Base-by-base conservation (phyloP, 148 eudicot genomes). In the Amaranthus palmeri region DNA sequence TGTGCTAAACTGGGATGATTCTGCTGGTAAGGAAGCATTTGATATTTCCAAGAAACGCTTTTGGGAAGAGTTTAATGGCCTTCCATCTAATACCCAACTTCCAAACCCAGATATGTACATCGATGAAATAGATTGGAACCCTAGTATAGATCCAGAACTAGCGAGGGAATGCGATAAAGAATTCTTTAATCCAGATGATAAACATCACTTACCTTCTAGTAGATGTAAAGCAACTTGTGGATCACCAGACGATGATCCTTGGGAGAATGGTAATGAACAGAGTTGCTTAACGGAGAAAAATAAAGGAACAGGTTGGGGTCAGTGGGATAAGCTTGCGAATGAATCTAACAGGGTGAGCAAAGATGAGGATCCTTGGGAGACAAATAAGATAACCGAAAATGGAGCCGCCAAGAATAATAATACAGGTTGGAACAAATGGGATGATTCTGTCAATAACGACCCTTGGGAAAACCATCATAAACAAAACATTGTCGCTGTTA, bases 1-100 rank as follows among this genome's bases (percentile, higher is more conserved):
- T 68, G 77, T 90, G 43, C 60, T 85, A 43, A 72, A 77, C 49
- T 90, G 97, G 96, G 83, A 87, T 61, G 93, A 86, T 80, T 82
- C 88, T 48, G 91, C 90, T 15, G 86, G 78, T 4, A 69, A 88
- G 84, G 93, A 88, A 54, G 87, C 91, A 53, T 87, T 92, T 50
- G 57, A 11, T 67, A 76, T 75, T 55, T 88, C 96, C 3, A 88
- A 92, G 68, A 69, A 78, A 50, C 80, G 81, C 15, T 92, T 85
- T 85, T 78, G 84, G 81, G 84, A 86, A 7, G 81, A 80, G 61
- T 67, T 86, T 13, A 82, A 88, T 74, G 79, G 83, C 61, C 76
- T 78, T 18, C 83, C 83, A 43, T 73, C 69, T 79, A 79, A 82
- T 49, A 61, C 75, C 42, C 78, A 73, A 15, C 41, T 61, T 4